Percentiles rank a stretch among this genome's conserved stretches.
phyloP scores from a whole-genome alignment of 139 green algal genomes.

The Pycnococcus provasolii region DNA sequence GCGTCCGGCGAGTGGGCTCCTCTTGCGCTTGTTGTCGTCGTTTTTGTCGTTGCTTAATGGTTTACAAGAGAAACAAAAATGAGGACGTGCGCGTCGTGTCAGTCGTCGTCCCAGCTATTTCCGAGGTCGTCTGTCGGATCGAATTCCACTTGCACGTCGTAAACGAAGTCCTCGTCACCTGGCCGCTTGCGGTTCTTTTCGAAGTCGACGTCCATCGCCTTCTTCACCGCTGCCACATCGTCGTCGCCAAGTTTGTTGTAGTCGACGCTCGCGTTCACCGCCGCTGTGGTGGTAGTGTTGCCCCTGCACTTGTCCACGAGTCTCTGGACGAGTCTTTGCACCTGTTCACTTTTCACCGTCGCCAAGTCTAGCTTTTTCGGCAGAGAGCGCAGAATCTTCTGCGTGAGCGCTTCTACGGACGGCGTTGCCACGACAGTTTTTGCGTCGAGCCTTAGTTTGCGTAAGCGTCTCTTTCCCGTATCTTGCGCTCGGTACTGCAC shows the following conservation, averaged over 20 bases:
- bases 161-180: constrained; percentile 6
- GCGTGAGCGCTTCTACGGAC: too few species aligned
- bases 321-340: not conserved
- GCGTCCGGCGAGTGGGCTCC: too few species aligned
- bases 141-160: constrained; percentile 12
- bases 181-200: not conserved
- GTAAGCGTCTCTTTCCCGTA: too few species aligned
- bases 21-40: too few species aligned
- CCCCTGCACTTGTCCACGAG: not conserved
- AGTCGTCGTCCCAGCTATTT: constrained; percentile 4
- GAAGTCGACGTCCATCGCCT: constrained; percentile 4
- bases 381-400: not conserved
- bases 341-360: not conserved
- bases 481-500: too few species aligned
- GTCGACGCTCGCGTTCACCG: not conserved
- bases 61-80: not conserved
- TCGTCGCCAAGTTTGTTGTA: not conserved
- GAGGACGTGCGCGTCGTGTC: not conserved
- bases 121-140: not conserved
- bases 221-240: not conserved
- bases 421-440: too few species aligned
- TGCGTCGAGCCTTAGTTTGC: too few species aligned
- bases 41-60: too few species aligned
- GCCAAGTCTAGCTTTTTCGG: not conserved
- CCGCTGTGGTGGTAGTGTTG: not conserved